Percentiles rank a stretch among this genome's conserved stretches.
These are phyloP conservation scores for Meyerozyma athensensis DNA, from an alignment of 1,139 yeast species.

Conservation along the genomic window DNA sequence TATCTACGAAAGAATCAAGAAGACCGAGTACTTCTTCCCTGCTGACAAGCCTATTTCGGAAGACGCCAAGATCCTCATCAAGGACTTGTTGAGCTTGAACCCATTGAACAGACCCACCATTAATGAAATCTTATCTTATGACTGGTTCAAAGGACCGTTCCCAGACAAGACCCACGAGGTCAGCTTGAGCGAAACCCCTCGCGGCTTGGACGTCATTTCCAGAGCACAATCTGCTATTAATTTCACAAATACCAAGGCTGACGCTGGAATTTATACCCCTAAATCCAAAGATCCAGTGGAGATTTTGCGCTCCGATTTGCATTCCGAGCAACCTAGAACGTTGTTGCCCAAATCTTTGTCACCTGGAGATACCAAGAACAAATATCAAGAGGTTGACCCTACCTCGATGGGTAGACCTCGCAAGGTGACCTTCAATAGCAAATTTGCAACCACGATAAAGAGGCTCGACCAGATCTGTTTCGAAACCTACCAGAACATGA, in stretches of 20 bases:
- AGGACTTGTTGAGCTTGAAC: constrained; percentile 67
- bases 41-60: constrained; percentile 61
- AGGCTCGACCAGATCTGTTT: constrained; percentile 36
- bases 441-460: constrained; percentile 36
- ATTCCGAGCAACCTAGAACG: constrained; percentile 63
- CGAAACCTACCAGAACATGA: constrained; percentile 41
- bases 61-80: constrained; percentile 69
- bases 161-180: constrained; percentile 66
- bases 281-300: constrained; percentile 60
- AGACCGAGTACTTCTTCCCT: constrained; percentile 79
- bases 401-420: constrained; percentile 35
- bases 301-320: constrained; percentile 64
- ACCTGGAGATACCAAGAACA: constrained; percentile 85
- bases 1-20: constrained; percentile 87
- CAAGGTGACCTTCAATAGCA: constrained; percentile 40
- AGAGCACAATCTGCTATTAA: constrained; percentile 64
- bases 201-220: constrained; percentile 51
- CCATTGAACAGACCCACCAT: constrained; percentile 81
- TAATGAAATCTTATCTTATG: constrained; percentile 73
- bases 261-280: constrained; percentile 59
- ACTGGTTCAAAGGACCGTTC: constrained; percentile 83
- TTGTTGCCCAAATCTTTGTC: constrained; percentile 85
- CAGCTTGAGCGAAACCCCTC: constrained; percentile 55
- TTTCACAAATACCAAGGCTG: constrained; percentile 61
- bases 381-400: constrained; percentile 70